These are phyloP conservation scores for Colletotrichum incanum DNA, from an alignment of 2,329 filamentous ascomycete species.

Conservation along the genomic window DNA sequence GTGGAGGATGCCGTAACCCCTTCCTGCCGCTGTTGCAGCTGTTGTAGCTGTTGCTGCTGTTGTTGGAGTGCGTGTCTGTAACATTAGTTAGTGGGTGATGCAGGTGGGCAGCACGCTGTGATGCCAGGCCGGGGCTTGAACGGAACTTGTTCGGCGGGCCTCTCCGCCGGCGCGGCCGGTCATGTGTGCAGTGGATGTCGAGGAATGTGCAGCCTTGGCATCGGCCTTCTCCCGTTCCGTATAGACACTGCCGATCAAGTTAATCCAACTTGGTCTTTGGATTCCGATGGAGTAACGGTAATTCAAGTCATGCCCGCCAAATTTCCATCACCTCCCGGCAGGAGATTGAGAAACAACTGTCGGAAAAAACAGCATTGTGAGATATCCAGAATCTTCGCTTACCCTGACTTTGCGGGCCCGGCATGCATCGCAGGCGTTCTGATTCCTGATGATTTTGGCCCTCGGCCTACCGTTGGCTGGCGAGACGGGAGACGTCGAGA, in stretches of 20 bases:
- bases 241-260: conserved; percentile 43
- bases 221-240: conserved; percentile 26
- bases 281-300: background rate
- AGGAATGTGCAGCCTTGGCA: conserved; percentile 48
- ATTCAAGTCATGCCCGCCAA: background rate
- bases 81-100: conserved; percentile 15
- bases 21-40: background rate
- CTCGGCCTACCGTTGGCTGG: conserved; percentile 20
- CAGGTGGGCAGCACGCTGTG: background rate
- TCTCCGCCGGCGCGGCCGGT: conserved; percentile 48
- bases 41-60: conserved; percentile 2
- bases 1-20: background rate
- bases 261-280: background rate
- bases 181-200: conserved; percentile 48
- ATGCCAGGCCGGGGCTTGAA: background rate
- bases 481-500: conserved; percentile 20
- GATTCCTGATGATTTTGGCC: conserved; percentile 42
- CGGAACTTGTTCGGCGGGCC: conserved; percentile 49
- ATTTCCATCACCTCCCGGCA: no score
- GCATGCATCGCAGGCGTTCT: conserved; percentile 52
- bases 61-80: conserved; percentile 27
- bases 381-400: background rate
- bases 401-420: conserved; percentile 50
- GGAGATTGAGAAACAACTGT: background rate
- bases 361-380: no score